These are phyloP conservation scores for Ascochyta rabiei DNA, from an alignment of 2,329 filamentous ascomycete species.

Conservation along the genomic window DNA sequence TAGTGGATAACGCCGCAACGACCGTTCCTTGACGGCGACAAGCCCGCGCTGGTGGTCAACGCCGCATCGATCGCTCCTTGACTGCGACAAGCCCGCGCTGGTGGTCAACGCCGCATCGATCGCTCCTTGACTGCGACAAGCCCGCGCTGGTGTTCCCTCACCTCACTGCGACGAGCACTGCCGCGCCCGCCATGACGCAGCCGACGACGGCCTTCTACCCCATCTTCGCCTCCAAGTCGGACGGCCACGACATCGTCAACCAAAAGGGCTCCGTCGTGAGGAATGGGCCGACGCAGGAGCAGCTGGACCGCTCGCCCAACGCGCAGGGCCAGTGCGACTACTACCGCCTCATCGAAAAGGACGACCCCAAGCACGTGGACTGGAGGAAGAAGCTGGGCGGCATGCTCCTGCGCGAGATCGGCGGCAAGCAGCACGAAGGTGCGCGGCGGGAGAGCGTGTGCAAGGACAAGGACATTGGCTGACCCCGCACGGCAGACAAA, in stretches of 20 bases:
- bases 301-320: constrained; percentile 60
- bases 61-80: neutral
- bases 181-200: constrained; percentile 36
- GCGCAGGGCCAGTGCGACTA: constrained; percentile 61
- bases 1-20: constrained; percentile 5
- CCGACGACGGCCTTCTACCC: constrained; percentile 55
- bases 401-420: constrained; percentile 62
- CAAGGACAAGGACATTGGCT: neutral
- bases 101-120: constrained; percentile 3
- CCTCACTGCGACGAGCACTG: too few species aligned
- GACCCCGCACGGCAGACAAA: constrained; percentile 31
- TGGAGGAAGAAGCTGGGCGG: constrained; percentile 65
- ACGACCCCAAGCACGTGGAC: constrained; percentile 61
- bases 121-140: neutral
- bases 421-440: constrained; percentile 44
- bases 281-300: constrained; percentile 59
- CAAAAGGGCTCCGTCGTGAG: constrained; percentile 57
- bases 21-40: neutral
- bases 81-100: constrained; percentile 8
- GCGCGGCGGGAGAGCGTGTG: neutral
- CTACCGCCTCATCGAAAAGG: constrained; percentile 57
- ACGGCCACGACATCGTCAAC: constrained; percentile 57
- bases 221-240: constrained; percentile 55
- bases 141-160: too few species aligned
- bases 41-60: constrained; percentile 1